Conservation (phyloP, 2,329 filamentous ascomycete species). For the Lecanicillium sp. region DNA sequence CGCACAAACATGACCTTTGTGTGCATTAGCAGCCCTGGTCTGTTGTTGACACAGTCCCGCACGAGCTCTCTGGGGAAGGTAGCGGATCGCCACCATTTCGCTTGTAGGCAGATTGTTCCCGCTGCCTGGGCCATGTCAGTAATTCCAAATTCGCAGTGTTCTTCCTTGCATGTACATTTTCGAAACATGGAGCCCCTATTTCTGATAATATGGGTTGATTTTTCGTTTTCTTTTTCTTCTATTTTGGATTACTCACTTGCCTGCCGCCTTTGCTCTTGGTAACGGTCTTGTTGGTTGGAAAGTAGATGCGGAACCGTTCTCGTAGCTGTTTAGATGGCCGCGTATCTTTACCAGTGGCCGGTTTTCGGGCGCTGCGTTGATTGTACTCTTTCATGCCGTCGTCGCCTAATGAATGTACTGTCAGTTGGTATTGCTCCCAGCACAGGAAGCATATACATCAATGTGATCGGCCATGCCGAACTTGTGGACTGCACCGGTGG, state of each 20-base stretch:
- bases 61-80: constrained; percentile 66
- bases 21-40: constrained; percentile 73
- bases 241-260: constrained; percentile 35
- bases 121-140: constrained; percentile 51
- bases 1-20: constrained; percentile 64
- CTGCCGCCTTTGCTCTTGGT: constrained; percentile 53
- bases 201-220: not conserved
- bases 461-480: too few species aligned
- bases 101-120: constrained; percentile 75
- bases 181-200: too few species aligned
- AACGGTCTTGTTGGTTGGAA: constrained; percentile 68
- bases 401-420: constrained; percentile 16
- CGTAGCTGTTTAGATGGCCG: constrained; percentile 20
- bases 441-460: too few species aligned
- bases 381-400: constrained; percentile 37
- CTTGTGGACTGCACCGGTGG: too few species aligned
- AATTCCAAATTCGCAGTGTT: too few species aligned
- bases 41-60: constrained; percentile 65
- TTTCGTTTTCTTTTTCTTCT: constrained; percentile 4
- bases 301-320: constrained; percentile 64
- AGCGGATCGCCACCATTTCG: constrained; percentile 60
- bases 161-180: too few species aligned
- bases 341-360: constrained; percentile 13
- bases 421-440: too few species aligned
- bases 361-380: constrained; percentile 23